These are phyloP conservation scores for Annulohypoxylon stygium DNA, from an alignment of 495 filamentous ascomycete genomes.

Conservation along the genomic window DNA sequence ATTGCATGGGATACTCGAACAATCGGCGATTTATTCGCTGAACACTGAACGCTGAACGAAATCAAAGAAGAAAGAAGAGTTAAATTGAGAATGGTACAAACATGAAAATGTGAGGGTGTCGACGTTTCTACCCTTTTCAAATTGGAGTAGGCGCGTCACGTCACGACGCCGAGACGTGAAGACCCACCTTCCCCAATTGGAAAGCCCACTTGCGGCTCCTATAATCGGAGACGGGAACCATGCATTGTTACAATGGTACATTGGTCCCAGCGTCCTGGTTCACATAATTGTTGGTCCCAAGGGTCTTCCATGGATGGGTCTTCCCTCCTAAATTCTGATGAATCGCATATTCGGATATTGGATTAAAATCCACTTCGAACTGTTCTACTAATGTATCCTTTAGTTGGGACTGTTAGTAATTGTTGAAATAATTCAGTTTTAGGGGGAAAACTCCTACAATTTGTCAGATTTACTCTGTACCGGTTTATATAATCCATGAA, in stretches of 20 bases:
- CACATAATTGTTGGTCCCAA: constrained; percentile 14
- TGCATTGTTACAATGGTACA: constrained; percentile 6
- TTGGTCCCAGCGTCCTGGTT: constrained; percentile 25
- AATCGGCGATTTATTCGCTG: background rate
- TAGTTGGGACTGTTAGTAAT: background rate
- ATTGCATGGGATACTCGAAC: background rate
- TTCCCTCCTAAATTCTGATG: background rate
- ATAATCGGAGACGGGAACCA: background rate
- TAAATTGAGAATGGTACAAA: constrained; percentile 13
- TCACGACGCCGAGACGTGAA: constrained; percentile 7
- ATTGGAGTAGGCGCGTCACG: constrained; percentile 30
- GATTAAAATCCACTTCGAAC: background rate
- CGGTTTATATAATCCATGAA: constrained; percentile 11
- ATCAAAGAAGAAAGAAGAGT: background rate
- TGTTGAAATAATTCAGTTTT: background rate
- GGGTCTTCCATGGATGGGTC: background rate
- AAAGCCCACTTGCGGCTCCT: constrained; percentile 12
- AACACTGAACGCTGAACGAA: background rate
- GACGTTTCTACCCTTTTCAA: background rate
- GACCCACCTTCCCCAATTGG: constrained; percentile 33
- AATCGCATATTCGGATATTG: background rate
- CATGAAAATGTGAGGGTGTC: constrained; percentile 9
- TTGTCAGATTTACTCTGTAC: background rate
- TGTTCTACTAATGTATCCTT: background rate
- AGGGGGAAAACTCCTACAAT: background rate